These are phyloP conservation scores for Citrullus mucosospermus DNA, from an alignment of 306 rosid genomes.

Conservation along the genomic window DNA sequence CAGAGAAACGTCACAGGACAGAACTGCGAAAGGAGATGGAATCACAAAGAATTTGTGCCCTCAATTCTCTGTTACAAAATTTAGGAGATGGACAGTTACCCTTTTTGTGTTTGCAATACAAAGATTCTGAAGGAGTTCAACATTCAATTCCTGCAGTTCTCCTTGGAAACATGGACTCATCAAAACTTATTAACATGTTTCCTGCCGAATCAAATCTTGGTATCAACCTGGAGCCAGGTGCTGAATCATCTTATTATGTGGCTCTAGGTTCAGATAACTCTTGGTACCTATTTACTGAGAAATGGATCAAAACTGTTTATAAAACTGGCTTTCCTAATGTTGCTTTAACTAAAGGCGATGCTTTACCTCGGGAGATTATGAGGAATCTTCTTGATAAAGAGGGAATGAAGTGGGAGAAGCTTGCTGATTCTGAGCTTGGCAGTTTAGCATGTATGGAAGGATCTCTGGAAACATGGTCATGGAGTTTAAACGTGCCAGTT, in stretches of 20 bases:
- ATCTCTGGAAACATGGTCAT: slow-evolving; percentile 91
- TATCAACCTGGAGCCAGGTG: slow-evolving; percentile 16
- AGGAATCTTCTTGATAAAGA: slow-evolving; percentile 61
- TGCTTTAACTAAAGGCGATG: slow-evolving; percentile 66
- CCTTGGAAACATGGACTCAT: slow-evolving; percentile 63
- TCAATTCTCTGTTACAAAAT: slow-evolving; percentile 56
- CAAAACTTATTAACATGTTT: slow-evolving; percentile 47
- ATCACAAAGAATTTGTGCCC: slow-evolving; percentile 46
- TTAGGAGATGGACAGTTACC: slow-evolving; percentile 59
- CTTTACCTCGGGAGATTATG: slow-evolving; percentile 84
- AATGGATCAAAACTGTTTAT: slow-evolving; percentile 76
- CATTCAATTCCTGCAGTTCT: slow-evolving; percentile 74
- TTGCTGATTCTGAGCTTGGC: slow-evolving; percentile 64
- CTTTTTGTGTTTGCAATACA: slow-evolving; percentile 74
- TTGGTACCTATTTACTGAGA: slow-evolving; percentile 84
- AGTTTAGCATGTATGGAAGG: slow-evolving; percentile 79
- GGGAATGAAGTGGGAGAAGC: slow-evolving; percentile 85
- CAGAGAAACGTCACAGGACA: slow-evolving; percentile 56
- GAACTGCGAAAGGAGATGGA: slow-evolving; percentile 64
- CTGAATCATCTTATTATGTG: slow-evolving; percentile 58
- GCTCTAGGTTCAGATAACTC: slow-evolving; percentile 95
- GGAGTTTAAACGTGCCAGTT: slow-evolving; percentile 95
- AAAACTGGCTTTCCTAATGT: slow-evolving; percentile 70
- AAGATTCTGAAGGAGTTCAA: slow-evolving; percentile 75
- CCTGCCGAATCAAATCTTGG: slow-evolving; percentile 20